Evolutionary conservation across 2,329 filamentous ascomycete species (phyloP).

Genomic region (Aspergillus sp.): DNA sequence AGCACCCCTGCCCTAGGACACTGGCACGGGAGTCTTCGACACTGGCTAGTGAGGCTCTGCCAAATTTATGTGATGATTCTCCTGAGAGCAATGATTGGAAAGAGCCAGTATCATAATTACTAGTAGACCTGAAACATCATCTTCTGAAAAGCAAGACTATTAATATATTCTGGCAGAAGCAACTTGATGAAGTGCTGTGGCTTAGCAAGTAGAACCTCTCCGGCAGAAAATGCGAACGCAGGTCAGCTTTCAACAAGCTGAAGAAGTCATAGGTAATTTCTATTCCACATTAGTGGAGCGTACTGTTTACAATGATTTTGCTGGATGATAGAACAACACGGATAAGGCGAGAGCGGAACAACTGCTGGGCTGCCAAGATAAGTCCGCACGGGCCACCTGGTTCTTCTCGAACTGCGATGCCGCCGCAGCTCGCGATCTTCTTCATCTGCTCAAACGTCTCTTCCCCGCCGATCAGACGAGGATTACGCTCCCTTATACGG

Average conservation of each 20-base stretch:
- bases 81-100: no score
- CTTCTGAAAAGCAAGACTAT: no score
- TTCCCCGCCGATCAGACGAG: not conserved
- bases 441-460: not conserved
- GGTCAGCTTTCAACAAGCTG: no score
- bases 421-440: slow-evolving; percentile 12
- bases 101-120: no score
- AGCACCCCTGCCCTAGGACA: no score
- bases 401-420: slow-evolving; percentile 16
- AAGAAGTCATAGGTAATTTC: no score
- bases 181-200: not conserved
- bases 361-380: slow-evolving; percentile 7
- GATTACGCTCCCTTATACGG: not conserved
- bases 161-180: no score
- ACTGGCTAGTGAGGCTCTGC: no score
- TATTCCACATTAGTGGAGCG: not conserved
- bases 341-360: not conserved
- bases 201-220: not conserved
- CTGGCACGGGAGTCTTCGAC: no score
- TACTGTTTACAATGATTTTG: not conserved
- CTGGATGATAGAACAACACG: not conserved
- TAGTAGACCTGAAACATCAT: no score
- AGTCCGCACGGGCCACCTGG: slow-evolving; percentile 19
- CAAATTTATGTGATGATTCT: no score
- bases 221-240: no score